A percentile compares a stretch with the other conserved stretches of the same genome.
phyloP scores from a whole-genome alignment of 2,329 filamentous ascomycete genomes.

The Clonostachys chloroleuca region DNA sequence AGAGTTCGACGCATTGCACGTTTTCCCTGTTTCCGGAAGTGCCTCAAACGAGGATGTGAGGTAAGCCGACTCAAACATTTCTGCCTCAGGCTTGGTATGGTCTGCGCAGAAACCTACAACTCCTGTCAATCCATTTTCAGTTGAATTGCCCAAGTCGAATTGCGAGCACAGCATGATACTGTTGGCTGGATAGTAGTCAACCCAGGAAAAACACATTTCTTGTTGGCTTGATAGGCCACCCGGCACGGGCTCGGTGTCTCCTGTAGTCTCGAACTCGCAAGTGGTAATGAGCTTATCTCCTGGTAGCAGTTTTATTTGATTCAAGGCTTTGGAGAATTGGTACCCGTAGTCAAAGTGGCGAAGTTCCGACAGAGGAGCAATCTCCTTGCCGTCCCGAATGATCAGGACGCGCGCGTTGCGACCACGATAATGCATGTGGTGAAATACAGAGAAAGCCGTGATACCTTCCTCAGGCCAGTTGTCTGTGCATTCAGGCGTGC shows the following conservation, averaged over 20 bases:
- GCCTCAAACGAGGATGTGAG: neutral
- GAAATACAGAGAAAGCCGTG: constrained; percentile 3
- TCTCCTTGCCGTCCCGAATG: constrained; percentile 2
- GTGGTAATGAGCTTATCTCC: constrained; percentile 2
- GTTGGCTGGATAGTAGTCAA: constrained; percentile 3
- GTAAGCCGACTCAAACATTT: neutral
- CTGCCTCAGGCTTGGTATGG: neutral
- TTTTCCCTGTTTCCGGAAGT: neutral
- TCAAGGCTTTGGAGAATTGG: constrained; percentile 2
- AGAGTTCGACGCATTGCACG: neutral
- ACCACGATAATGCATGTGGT: constrained; percentile 3
- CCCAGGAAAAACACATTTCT: constrained; percentile 3
- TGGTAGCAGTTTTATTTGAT: constrained; percentile 1
- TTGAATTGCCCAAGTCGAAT: neutral
- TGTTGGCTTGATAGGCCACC: constrained; percentile 1
- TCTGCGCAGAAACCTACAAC: neutral
- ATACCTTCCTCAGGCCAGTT: constrained; percentile 2
- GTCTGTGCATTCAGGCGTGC: constrained; percentile 3
- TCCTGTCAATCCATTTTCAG: neutral
- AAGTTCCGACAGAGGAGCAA: constrained; percentile 2
- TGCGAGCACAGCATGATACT: constrained; percentile 1
- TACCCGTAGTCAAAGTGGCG: constrained; percentile 3
- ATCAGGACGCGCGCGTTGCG: constrained; percentile 1
- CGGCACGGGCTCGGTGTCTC: neutral
- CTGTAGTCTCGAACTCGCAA: constrained; percentile 2